These are phyloP conservation scores for Ustilago esculenta DNA, from an alignment of 1,284 basidiomycete species.

Conservation along the genomic window DNA sequence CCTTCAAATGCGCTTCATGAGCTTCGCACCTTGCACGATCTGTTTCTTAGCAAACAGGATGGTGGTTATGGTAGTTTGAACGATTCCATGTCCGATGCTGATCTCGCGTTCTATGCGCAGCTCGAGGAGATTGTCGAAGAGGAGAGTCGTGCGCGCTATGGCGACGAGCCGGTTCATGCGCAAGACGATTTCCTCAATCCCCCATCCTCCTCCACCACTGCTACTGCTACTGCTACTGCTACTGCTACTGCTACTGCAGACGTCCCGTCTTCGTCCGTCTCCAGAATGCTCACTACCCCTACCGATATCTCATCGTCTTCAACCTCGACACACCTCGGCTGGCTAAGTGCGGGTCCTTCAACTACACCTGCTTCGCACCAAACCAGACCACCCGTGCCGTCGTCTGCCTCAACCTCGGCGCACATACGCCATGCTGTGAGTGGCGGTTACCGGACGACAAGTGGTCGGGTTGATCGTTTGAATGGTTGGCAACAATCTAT, in stretches of 20 bases:
- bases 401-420: constrained; percentile 8
- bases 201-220: too few species aligned
- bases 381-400: neutral
- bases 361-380: constrained; percentile 6
- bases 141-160: constrained; percentile 44
- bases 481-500: constrained; percentile 39
- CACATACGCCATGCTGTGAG: constrained; percentile 22
- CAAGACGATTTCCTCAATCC: too few species aligned
- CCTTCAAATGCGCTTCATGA: constrained; percentile 56
- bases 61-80: constrained; percentile 27
- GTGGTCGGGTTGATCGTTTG: constrained; percentile 38
- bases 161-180: constrained; percentile 25
- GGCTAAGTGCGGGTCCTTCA: constrained; percentile 40
- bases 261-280: constrained; percentile 2
- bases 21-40: constrained; percentile 55
- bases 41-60: constrained; percentile 57
- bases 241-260: neutral
- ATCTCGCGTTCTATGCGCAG: constrained; percentile 52
- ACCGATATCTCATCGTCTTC: constrained; percentile 5
- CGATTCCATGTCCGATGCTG: constrained; percentile 47
- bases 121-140: constrained; percentile 58
- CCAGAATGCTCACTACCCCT: constrained; percentile 2
- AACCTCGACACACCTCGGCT: constrained; percentile 31
- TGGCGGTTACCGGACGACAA: constrained; percentile 17
- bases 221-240: too few species aligned